Percentiles rank a stretch among this genome's conserved stretches.
phyloP scores from a whole-genome alignment of 1,284 basidiomycete genomes.

The Fomitiporia mediterranea region DNA sequence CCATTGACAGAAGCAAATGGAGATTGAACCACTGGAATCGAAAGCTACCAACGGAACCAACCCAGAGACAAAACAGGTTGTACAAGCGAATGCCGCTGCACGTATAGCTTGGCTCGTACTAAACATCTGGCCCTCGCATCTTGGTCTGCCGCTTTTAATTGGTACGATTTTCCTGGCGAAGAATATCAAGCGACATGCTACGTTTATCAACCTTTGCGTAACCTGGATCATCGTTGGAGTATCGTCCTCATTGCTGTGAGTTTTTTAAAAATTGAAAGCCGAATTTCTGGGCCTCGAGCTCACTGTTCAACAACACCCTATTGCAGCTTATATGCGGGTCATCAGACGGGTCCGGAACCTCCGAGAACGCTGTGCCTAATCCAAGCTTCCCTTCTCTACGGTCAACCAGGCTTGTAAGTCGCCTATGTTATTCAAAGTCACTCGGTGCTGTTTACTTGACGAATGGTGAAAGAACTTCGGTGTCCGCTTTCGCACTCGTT shows the following conservation, averaged over 20 bases:
- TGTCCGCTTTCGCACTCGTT: constrained; percentile 39
- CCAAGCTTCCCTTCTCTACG: constrained; percentile 45
- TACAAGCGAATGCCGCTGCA: constrained; percentile 36
- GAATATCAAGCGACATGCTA: constrained; percentile 42
- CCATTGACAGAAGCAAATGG: too few species aligned
- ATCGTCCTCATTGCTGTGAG: constrained; percentile 25
- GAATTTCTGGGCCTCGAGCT: constrained; percentile 17
- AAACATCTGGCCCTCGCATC: constrained; percentile 45
- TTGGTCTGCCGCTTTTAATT: constrained; percentile 42
- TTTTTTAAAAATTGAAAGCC: neutral
- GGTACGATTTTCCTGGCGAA: constrained; percentile 36
- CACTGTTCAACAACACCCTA: constrained; percentile 32
- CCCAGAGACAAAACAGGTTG: neutral
- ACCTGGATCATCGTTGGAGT: constrained; percentile 41
- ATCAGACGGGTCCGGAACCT: constrained; percentile 40
- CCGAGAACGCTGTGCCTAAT: constrained; percentile 39
- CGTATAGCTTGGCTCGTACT: constrained; percentile 41
- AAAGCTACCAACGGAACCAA: neutral
- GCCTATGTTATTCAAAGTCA: neutral
- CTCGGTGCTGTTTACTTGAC: neutral
- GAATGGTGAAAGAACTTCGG: constrained; percentile 33
- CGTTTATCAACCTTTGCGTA: constrained; percentile 42
- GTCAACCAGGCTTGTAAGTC: constrained; percentile 42
- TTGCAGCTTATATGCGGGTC: constrained; percentile 38
- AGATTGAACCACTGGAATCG: neutral